Evolutionary conservation across 495 filamentous ascomycete genomes (phyloP).

Genomic region (Neurospora sp.): DNA sequence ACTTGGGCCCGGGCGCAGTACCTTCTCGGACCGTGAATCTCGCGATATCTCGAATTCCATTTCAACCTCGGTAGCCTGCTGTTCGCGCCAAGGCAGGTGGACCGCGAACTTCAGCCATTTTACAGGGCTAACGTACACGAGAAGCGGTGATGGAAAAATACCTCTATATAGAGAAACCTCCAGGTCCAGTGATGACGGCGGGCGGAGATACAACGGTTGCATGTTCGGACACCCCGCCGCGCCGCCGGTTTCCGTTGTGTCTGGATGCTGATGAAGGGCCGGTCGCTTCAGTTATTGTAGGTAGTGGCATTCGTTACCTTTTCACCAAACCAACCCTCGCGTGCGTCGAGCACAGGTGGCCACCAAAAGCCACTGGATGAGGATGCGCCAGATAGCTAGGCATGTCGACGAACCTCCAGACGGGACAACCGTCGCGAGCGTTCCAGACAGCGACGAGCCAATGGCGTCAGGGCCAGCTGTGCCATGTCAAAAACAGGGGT

Average conservation of each 20-base stretch:
- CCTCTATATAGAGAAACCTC: background rate
- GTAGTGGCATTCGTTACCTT: background rate
- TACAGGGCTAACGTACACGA: background rate
- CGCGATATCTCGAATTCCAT: background rate
- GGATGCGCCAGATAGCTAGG: slow-evolving; percentile 19
- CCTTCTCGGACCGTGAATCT: background rate
- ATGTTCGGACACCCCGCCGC: background rate
- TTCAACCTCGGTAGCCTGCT: background rate
- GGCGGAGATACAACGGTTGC: background rate
- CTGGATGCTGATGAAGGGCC: background rate
- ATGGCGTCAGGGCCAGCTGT: slow-evolving; percentile 9
- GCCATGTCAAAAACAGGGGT: slow-evolving; percentile 14
- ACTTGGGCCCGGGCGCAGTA: background rate
- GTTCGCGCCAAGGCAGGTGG: background rate
- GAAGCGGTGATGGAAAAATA: background rate
- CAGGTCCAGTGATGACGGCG: background rate
- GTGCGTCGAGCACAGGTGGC: background rate
- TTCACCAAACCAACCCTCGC: background rate
- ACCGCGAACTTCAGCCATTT: background rate
- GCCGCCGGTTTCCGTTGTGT: background rate
- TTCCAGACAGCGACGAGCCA: slow-evolving; percentile 15
- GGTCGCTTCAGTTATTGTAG: background rate
- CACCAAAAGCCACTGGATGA: slow-evolving; percentile 17
- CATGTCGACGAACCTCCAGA: slow-evolving; percentile 13
- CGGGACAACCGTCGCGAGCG: slow-evolving; percentile 9